A percentile compares a stretch with the other conserved stretches of the same genome.
Evolutionary conservation across 2,329 filamentous ascomycete species (phyloP).

Genomic region (Colletotrichum sp.): DNA sequence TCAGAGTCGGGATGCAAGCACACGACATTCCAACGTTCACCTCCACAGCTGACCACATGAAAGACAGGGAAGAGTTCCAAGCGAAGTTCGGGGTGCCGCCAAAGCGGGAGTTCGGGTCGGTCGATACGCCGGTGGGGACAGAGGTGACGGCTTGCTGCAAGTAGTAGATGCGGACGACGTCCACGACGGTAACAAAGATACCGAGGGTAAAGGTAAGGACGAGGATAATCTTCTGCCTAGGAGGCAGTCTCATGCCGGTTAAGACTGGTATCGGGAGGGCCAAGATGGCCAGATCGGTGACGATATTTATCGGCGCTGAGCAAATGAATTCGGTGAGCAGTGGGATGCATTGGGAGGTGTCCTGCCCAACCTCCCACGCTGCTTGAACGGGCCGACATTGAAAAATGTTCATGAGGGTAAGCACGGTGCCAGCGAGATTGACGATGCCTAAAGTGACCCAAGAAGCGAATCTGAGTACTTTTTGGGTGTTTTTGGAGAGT

Average conservation of each 20-base stretch:
- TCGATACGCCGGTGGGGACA: slow-evolving; percentile 39
- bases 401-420: slow-evolving; percentile 87
- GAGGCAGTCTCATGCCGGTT: slow-evolving; percentile 83
- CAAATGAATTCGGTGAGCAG: slow-evolving; percentile 69
- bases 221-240: slow-evolving; percentile 85
- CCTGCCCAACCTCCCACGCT: slow-evolving; percentile 59
- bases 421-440: slow-evolving; percentile 76
- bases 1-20: slow-evolving; percentile 90
- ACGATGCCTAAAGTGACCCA: slow-evolving; percentile 79
- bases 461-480: slow-evolving; percentile 80
- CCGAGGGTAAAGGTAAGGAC: slow-evolving; percentile 87
- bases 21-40: slow-evolving; percentile 91
- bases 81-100: slow-evolving; percentile 59
- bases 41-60: slow-evolving; percentile 95
- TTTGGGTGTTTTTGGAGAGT: slow-evolving; percentile 78
- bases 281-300: slow-evolving; percentile 87
- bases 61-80: slow-evolving; percentile 81
- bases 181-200: slow-evolving; percentile 85
- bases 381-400: slow-evolving; percentile 81
- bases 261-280: slow-evolving; percentile 88
- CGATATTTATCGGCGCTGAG: slow-evolving; percentile 89
- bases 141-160: slow-evolving; percentile 73
- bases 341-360: slow-evolving; percentile 54
- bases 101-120: slow-evolving; percentile 48
- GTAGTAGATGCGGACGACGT: slow-evolving; percentile 89